Conservation (phyloP, 2,329 filamentous ascomycete genomes). For the Fusarium sp. region DNA sequence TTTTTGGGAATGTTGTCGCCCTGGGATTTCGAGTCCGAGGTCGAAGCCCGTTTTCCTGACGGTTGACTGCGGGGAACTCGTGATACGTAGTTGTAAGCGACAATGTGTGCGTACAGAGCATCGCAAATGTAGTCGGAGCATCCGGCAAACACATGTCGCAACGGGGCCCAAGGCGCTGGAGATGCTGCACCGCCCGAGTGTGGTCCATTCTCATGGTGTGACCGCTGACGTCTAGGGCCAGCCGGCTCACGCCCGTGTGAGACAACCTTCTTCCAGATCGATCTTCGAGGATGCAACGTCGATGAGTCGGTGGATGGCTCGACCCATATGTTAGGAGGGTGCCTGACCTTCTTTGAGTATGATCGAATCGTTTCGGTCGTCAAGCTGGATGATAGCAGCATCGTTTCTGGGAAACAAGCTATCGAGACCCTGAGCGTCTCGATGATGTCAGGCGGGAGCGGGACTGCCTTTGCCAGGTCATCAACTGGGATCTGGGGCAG, state of each 20-base stretch:
- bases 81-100: constrained; percentile 68
- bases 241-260: constrained; percentile 41
- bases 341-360: constrained; percentile 63
- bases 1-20: constrained; percentile 58
- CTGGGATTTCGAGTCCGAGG: constrained; percentile 35
- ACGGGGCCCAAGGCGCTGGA: constrained; percentile 53
- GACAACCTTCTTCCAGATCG: constrained; percentile 51
- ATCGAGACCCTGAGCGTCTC: constrained; percentile 64
- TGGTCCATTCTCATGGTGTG: constrained; percentile 23
- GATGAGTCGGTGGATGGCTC: constrained; percentile 32
- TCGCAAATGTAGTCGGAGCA: constrained; percentile 66
- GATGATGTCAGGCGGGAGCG: constrained; percentile 61
- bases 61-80: constrained; percentile 43
- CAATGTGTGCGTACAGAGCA: constrained; percentile 66
- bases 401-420: constrained; percentile 66
- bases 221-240: constrained; percentile 27
- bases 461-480: constrained; percentile 53
- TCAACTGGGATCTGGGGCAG: constrained; percentile 46
- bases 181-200: constrained; percentile 26
- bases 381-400: constrained; percentile 64
- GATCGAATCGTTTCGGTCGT: constrained; percentile 66
- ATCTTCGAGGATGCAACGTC: constrained; percentile 37
- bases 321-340: constrained; percentile 46
- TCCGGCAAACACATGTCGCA: constrained; percentile 62
- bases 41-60: constrained; percentile 25